These are phyloP conservation scores for Agaricus subrufescens DNA, from an alignment of 768 basidiomycete genomes.

Conservation along the genomic window DNA sequence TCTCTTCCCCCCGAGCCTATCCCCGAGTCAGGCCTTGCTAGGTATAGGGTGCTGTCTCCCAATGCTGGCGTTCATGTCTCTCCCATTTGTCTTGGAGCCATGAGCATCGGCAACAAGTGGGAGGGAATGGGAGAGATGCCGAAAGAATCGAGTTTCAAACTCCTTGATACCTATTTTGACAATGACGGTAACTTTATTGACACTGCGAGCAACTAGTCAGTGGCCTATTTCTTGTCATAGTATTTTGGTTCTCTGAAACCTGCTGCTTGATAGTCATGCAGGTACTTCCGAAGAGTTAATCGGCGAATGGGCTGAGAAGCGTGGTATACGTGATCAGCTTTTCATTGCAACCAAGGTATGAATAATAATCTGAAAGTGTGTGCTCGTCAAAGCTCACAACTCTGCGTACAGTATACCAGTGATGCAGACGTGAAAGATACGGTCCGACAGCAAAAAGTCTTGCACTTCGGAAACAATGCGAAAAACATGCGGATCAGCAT, in stretches of 20 bases:
- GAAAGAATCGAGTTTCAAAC: slow-evolving; percentile 36
- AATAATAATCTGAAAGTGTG: not conserved
- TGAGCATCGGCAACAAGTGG: slow-evolving; percentile 36
- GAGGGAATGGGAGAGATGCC: slow-evolving; percentile 18
- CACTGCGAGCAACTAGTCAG: slow-evolving; percentile 38
- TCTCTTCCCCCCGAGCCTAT: slow-evolving; percentile 4
- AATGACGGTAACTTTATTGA: slow-evolving; percentile 45
- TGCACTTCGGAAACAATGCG: slow-evolving; percentile 33
- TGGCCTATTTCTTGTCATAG: not conserved
- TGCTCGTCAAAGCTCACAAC: not conserved
- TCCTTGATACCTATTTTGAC: slow-evolving; percentile 37
- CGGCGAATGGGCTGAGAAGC: slow-evolving; percentile 44
- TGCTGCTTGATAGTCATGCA: slow-evolving; percentile 31
- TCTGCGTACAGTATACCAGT: slow-evolving; percentile 18
- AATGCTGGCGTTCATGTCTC: slow-evolving; percentile 35
- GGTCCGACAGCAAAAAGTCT: slow-evolving; percentile 24
- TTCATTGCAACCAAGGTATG: slow-evolving; percentile 39
- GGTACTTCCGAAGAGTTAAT: slow-evolving; percentile 46
- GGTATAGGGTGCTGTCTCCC: slow-evolving; percentile 27
- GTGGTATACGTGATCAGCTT: slow-evolving; percentile 42
- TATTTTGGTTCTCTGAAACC: not conserved
- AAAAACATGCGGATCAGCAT: slow-evolving; percentile 36
- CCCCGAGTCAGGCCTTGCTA: slow-evolving; percentile 24
- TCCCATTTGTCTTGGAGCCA: slow-evolving; percentile 33
- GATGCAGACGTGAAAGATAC: slow-evolving; percentile 22